Evolutionary conservation across 2,329 filamentous ascomycete genomes (phyloP), one percentile per base, ranked within the genome.

Genomic region (Paradendryphiella salina): DNA sequence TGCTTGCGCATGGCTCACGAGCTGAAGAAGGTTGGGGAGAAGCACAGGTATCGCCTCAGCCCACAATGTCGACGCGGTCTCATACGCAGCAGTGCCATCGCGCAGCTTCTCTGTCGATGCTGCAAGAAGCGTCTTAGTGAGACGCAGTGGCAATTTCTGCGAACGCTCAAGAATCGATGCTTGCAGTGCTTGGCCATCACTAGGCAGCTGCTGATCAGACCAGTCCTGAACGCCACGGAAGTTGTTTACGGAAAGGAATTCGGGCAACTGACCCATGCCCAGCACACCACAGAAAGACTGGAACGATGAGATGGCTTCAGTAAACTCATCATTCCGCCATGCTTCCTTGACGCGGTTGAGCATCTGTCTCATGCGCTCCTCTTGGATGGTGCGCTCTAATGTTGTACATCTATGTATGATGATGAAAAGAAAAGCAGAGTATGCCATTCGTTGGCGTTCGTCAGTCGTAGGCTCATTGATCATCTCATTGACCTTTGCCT

Each of bases 21-120:
- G 88, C 58, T 93, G 86, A 13, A 99, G 80, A 4, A 99, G 78
- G 60, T 89, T 88, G 2, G 90, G 89, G n/a, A 99, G 80, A 42
- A 99, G 90, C 14, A 84, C 76, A 0, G 90, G 88, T 46, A 96
- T 88, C 1, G 86, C 82, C 46, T 92, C 87, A 51, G 87, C 84
- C 94, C 94, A 99, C n/a, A 99, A 76, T 14, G 80, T 79, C 61
- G 86, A 87, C 0, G 91, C 89, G 20, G 88, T 84, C 54, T 88
- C 83, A 61, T 92, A 94, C 0, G 89, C 80, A 7, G 83, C 76
- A 4, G 88, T 86, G 4, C 82, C 81, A 61, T 88, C 89, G 40
- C 90, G 87, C 6, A 97, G 75, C 67, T 90, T 90, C 62, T 99
- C 95, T 0, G 94, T 93, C 0, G 93, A 95, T 40, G 92, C 93